A percentile compares a stretch with the other conserved stretches of the same genome.
Evolutionary conservation across 805 yeast species (phyloP).

Genomic region (Alloascoidea hylecoeti): DNA sequence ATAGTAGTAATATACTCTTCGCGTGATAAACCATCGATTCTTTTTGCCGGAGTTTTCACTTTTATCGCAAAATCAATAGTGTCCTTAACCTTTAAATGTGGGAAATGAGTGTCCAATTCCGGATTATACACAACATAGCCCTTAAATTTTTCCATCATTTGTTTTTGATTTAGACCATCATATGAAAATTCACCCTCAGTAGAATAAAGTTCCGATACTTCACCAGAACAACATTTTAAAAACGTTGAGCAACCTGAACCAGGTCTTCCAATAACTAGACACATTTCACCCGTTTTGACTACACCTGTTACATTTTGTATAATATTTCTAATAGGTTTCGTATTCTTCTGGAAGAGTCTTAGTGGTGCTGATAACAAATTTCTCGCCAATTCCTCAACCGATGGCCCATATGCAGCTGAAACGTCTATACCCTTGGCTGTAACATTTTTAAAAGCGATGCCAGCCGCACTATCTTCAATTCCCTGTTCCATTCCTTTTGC

Average conservation of each 20-base stretch:
- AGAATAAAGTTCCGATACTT: slow-evolving; percentile 28
- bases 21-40: slow-evolving; percentile 32
- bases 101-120: slow-evolving; percentile 56
- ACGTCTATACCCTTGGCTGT: slow-evolving; percentile 34
- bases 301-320: slow-evolving; percentile 19
- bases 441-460: slow-evolving; percentile 28
- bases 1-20: slow-evolving; percentile 30
- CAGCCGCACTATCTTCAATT: slow-evolving; percentile 31
- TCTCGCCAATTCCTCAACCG: no score
- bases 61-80: slow-evolving; percentile 60
- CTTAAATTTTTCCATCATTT: slow-evolving; percentile 43
- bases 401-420: slow-evolving; percentile 34
- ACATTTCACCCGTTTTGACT: slow-evolving; percentile 54
- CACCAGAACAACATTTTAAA: slow-evolving; percentile 49
- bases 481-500: no score
- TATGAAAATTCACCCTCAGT: slow-evolving; percentile 43
- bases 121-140: slow-evolving; percentile 29
- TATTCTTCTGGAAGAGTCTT: slow-evolving; percentile 7
- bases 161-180: slow-evolving; percentile 45
- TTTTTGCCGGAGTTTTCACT: slow-evolving; percentile 45
- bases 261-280: slow-evolving; percentile 57
- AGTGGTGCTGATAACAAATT: slow-evolving; percentile 17
- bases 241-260: slow-evolving; percentile 74
- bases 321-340: slow-evolving; percentile 10
- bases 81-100: slow-evolving; percentile 61